Base-by-base conservation (phyloP, 768 basidiomycete species). In the Boletus eberwhitei region DNA sequence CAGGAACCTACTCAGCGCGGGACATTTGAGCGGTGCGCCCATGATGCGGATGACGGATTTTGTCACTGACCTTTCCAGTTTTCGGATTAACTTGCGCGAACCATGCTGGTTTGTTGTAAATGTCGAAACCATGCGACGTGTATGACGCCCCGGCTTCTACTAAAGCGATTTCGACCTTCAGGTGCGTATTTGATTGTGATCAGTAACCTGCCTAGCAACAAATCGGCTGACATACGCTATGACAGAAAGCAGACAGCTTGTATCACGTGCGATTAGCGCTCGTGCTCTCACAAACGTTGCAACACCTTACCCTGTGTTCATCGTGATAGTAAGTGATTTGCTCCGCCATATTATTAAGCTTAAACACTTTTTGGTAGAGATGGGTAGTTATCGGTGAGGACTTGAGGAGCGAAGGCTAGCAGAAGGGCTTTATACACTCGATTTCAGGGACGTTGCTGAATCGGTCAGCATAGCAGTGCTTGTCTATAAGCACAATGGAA, bases 21-120 rank as follows among this genome's bases (percentile, higher is more conserved):
- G 17, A 32, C 16, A 4, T 4, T 17, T 32, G 17, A 43, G 17
- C 42, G 11, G 5, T n/a, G n/a, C 12, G 17, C 6, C 9, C 9
- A 12, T 4, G 8, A 21, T 16, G 19, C 17, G n/a, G 39, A 13
- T 1, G 16, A 13, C 4, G 9, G 21, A 4, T 3, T 35, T 13
- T 1, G 5, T 19, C 11, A 35, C 37, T 62, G 64, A 84, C 85
- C 77, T 85, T 87, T 69, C 79, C 79, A 2, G 58, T 60, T 0
- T 78, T 78, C 0, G 85, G 81, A 64, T 87, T 88, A 22, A 85
- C 77, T 53, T 81, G 74, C 0, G 79, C 73, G 61, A 84, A 87
- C 85, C 85, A 87, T 50, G 77, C 79, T 1, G 85, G 85, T 68
- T 87, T 88, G 70, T 83, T 82, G 58, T 58, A 49, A 16, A 87